Conservation (phyloP, 768 basidiomycete genomes). For the Vararia minispora region DNA sequence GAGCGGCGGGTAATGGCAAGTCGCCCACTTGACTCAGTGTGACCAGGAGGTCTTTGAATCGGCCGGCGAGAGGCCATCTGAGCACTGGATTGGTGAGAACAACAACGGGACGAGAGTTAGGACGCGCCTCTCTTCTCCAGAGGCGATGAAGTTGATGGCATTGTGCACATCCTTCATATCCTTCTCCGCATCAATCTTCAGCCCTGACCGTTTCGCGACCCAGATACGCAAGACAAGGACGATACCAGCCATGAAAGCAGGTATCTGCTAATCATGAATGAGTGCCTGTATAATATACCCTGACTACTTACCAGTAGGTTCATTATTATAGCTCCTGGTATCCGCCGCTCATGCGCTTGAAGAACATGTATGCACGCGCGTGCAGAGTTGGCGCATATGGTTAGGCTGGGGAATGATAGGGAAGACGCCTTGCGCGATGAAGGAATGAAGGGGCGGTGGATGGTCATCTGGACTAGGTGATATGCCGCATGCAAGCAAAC, state of each 20-base stretch:
- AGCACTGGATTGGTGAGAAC: not conserved
- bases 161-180: conserved; percentile 42
- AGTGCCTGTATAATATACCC: not conserved
- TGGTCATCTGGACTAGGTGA: conserved; percentile 33
- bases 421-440: conserved; percentile 20
- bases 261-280: conserved; percentile 14
- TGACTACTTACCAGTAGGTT: conserved; percentile 4
- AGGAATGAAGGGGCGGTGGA: conserved; percentile 41
- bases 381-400: conserved; percentile 42
- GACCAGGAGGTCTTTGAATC: conserved; percentile 8
- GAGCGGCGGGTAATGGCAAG: conserved; percentile 6
- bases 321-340: conserved; percentile 12
- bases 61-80: conserved; percentile 10
- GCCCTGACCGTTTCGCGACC: conserved; percentile 35
- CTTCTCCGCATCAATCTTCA: conserved; percentile 26
- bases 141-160: conserved; percentile 26
- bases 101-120: not conserved
- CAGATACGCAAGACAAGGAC: conserved; percentile 46
- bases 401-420: conserved; percentile 33
- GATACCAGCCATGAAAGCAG: conserved; percentile 36
- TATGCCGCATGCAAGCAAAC: conserved; percentile 27
- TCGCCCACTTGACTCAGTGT: conserved; percentile 7
- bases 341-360: conserved; percentile 21
- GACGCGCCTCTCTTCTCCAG: conserved; percentile 9
- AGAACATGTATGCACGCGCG: conserved; percentile 34